Evolutionary conservation across 73 alveolate genomes (phyloP).

Genomic region (Symbiodinium pilosum): DNA sequence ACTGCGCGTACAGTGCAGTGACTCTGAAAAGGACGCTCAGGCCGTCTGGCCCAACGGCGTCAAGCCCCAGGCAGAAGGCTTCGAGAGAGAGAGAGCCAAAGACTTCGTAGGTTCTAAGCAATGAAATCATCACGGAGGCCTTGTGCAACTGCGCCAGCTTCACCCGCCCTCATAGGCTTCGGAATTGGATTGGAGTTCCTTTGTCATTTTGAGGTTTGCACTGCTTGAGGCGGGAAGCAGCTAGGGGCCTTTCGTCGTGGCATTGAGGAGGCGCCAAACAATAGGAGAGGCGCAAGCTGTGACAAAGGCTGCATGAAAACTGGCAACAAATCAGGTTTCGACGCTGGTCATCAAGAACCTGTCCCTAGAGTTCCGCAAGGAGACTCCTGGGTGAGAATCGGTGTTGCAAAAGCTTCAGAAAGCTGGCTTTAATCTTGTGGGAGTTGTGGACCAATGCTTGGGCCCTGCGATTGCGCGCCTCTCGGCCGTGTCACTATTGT

Average conservation of each 20-base stretch:
- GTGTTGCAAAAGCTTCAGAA: no score
- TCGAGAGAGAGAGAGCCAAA: neutral
- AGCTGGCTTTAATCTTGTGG: neutral
- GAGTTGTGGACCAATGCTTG: no score
- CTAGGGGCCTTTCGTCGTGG: conserved; percentile 4
- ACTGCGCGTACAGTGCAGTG: neutral
- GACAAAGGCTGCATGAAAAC: neutral
- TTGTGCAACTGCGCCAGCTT: conserved; percentile 89
- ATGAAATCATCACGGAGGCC: no score
- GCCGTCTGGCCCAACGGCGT: conserved; percentile 70
- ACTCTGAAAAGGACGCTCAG: neutral
- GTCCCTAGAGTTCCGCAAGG: conserved; percentile 86
- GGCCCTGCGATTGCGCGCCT: no score
- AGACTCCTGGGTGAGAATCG: no score
- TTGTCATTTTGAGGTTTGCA: no score
- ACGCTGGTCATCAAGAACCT: conserved; percentile 84
- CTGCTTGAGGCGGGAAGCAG: neutral
- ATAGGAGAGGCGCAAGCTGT: neutral
- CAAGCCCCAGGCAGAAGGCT: conserved; percentile 65
- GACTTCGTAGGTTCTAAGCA: no score
- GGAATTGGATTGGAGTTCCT: no score
- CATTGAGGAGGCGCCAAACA: neutral
- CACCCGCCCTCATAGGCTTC: conserved; percentile 70
- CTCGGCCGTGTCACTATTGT: neutral
- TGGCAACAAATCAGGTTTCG: conserved; percentile 35